These are phyloP conservation scores for Chaetomiaceae sp. DNA, from an alignment of 2,329 filamentous ascomycete species.

Conservation along the genomic window DNA sequence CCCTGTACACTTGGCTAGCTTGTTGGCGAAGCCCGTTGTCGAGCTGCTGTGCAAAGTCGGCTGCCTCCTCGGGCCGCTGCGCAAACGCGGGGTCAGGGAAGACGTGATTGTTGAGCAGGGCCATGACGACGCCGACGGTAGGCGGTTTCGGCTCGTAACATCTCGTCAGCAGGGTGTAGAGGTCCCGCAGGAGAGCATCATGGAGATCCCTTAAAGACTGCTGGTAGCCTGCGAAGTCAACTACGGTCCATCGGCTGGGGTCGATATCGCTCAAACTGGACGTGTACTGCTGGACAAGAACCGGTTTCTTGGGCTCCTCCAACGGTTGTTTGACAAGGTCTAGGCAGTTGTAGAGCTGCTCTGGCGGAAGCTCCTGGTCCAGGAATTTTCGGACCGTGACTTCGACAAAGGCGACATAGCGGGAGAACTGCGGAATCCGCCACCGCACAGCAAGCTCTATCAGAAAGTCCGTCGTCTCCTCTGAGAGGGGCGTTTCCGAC, in stretches of 20 bases:
- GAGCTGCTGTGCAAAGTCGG: conserved; percentile 66
- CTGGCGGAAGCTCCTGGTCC: conserved; percentile 72
- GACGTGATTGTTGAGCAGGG: conserved; percentile 75
- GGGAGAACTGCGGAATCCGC: conserved; percentile 78
- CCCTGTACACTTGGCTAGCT: conserved; percentile 73
- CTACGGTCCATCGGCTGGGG: conserved; percentile 58
- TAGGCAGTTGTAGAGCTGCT: conserved; percentile 79
- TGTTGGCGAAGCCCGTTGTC: conserved; percentile 65
- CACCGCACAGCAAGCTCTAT: conserved; percentile 81
- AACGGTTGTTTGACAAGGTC: conserved; percentile 70
- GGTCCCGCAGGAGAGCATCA: conserved; percentile 75
- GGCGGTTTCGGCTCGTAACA: conserved; percentile 88
- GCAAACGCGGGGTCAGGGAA: conserved; percentile 71
- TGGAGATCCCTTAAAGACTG: conserved; percentile 68
- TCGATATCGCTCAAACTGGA: conserved; percentile 50
- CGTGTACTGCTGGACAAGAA: conserved; percentile 47
- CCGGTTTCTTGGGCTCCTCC: conserved; percentile 58
- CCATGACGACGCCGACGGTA: conserved; percentile 71
- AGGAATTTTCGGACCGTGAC: conserved; percentile 79
- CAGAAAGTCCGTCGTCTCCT: conserved; percentile 73
- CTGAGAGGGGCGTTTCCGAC: conserved; percentile 55
- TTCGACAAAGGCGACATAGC: conserved; percentile 76
- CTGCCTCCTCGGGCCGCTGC: conserved; percentile 60
- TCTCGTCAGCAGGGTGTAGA: conserved; percentile 80
- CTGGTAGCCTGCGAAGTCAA: conserved; percentile 66